These are phyloP conservation scores for Venturia asperata DNA, from an alignment of 2,329 filamentous ascomycete species.

Conservation along the genomic window DNA sequence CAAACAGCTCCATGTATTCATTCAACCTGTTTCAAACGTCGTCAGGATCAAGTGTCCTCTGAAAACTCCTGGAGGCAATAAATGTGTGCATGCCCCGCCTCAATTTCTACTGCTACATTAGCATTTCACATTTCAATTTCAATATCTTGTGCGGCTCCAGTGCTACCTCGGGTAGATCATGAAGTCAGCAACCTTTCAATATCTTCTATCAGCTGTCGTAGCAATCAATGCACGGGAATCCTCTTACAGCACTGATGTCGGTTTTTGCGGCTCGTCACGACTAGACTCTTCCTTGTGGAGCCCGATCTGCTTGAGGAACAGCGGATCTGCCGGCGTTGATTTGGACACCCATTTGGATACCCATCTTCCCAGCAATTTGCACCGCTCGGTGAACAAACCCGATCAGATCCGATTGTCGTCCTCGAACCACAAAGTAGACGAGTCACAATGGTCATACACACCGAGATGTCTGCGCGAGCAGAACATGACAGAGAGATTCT, in stretches of 20 bases:
- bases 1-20: background rate
- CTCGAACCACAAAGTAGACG: background rate
- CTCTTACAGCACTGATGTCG: background rate
- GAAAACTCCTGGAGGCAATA: background rate
- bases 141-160: background rate
- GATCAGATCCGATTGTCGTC: background rate
- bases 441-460: slow-evolving; percentile 12
- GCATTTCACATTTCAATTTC: background rate
- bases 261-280: background rate
- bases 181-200: background rate
- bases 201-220: background rate
- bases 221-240: background rate
- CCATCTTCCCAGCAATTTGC: background rate
- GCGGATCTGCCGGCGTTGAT: background rate
- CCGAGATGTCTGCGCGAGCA: slow-evolving; percentile 13
- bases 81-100: background rate
- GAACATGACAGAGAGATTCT: slow-evolving; percentile 19
- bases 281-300: slow-evolving; percentile 1
- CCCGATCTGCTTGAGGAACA: slow-evolving; percentile 2
- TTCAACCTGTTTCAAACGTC: background rate
- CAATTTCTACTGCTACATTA: background rate
- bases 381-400: background rate
- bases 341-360: background rate
- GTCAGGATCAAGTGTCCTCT: background rate
- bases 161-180: slow-evolving; percentile 7